Conservation (phyloP, 2,329 filamentous ascomycete genomes). For the Thelonectria rubi region DNA sequence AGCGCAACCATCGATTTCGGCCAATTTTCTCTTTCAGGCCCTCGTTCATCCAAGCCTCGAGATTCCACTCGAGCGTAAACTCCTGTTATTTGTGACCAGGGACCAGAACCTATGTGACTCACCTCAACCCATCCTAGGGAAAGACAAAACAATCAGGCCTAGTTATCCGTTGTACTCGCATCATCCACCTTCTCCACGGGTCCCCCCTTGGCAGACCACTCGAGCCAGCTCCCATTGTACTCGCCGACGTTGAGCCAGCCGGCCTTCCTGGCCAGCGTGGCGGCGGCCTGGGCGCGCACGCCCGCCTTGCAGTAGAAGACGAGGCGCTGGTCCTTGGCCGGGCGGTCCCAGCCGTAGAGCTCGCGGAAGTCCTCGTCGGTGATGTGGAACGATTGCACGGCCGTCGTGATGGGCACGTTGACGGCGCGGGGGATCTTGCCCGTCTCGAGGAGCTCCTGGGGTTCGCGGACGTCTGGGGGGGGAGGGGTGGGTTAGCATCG, state of each 20-base stretch:
- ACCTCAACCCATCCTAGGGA: no score
- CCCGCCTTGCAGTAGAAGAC: conserved; percentile 96
- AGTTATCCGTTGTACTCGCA: not conserved
- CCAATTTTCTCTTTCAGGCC: not conserved
- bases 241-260: conserved; percentile 79
- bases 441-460: conserved; percentile 67
- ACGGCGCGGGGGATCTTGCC: conserved; percentile 82
- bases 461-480: conserved; percentile 74
- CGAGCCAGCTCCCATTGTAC: conserved; percentile 80
- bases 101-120: no score
- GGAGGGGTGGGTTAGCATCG: not conserved
- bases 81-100: not conserved
- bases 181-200: conserved; percentile 48
- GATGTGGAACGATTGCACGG: conserved; percentile 83
- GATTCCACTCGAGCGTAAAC: not conserved
- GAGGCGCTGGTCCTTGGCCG: conserved; percentile 62
- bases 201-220: conserved; percentile 79
- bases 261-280: conserved; percentile 76
- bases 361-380: conserved; percentile 82
- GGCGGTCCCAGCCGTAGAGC: conserved; percentile 80
- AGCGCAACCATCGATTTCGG: conserved; percentile 11
- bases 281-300: conserved; percentile 81
- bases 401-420: conserved; percentile 81
- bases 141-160: not conserved
- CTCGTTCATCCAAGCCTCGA: not conserved